Conservation (phyloP, 352 stramenopile genomes). For the Pythium oligandrum region DNA sequence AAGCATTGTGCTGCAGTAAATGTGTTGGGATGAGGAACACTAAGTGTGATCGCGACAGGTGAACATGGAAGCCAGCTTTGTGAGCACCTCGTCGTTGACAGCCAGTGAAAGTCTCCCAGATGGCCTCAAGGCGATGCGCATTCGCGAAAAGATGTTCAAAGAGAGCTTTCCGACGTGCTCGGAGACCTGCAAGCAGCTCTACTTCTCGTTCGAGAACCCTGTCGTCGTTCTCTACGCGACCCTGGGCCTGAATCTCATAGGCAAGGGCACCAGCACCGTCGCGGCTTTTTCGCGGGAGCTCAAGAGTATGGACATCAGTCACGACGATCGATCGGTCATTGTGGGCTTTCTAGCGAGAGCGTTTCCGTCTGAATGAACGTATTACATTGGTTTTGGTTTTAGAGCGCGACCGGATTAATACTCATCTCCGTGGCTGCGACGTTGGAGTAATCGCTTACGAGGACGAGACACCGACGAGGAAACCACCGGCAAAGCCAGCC, state of each 20-base stretch:
- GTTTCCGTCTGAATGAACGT: constrained; percentile 53
- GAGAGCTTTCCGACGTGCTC: constrained; percentile 80
- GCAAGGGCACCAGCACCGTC: constrained; percentile 79
- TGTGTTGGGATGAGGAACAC: not conserved
- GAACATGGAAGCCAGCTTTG: no score
- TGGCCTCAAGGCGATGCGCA: constrained; percentile 33
- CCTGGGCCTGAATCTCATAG: constrained; percentile 80
- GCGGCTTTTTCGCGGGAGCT: constrained; percentile 78
- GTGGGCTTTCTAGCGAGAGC: constrained; percentile 71
- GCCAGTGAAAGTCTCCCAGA: constrained; percentile 14
- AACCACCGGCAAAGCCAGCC: constrained; percentile 68
- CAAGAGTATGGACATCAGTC: constrained; percentile 64
- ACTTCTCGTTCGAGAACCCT: constrained; percentile 66
- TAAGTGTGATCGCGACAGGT: not conserved
- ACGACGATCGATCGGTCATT: constrained; percentile 71
- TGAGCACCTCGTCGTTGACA: no score
- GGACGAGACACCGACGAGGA: constrained; percentile 66
- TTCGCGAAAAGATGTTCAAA: constrained; percentile 73
- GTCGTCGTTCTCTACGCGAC: constrained; percentile 80
- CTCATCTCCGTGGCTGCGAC: not conserved
- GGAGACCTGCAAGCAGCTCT: constrained; percentile 63
- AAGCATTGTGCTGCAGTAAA: no score
- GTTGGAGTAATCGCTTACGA: constrained; percentile 22
- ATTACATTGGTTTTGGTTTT: not conserved
- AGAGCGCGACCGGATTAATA: no score